A percentile compares a stretch with the other conserved stretches of the same genome.
These are phyloP conservation scores for Lolium multiflorum DNA, from an alignment of 176 grass and related monocot species.

Conservation along the genomic window DNA sequence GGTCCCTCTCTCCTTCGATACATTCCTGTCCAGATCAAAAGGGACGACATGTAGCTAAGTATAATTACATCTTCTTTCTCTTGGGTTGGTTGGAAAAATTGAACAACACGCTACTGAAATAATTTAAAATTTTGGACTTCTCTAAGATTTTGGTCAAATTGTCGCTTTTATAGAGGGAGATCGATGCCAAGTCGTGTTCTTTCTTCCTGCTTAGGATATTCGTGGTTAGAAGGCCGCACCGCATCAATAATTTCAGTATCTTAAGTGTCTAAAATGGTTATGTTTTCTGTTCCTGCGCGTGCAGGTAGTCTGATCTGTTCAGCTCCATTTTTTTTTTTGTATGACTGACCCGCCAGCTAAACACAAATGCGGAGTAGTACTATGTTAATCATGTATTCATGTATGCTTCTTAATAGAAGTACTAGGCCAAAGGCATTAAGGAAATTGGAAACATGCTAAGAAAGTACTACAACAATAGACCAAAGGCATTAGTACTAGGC, in stretches of 20 bases:
- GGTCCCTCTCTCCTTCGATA: slow-evolving; percentile 1
- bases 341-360: too few species aligned
- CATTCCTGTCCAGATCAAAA: slow-evolving; percentile 47
- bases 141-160: background rate
- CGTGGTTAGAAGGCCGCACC: background rate
- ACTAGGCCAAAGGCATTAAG: too few species aligned
- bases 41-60: slow-evolving; percentile 23
- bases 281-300: background rate
- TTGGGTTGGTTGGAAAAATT: slow-evolving; percentile 32
- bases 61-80: background rate
- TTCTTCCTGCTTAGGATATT: background rate
- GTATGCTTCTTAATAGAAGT: too few species aligned
- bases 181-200: background rate
- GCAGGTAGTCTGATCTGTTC: background rate
- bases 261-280: background rate
- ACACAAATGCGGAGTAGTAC: too few species aligned
- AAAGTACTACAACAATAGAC: too few species aligned
- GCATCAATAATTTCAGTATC: slow-evolving; percentile 9
- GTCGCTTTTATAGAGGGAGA: background rate
- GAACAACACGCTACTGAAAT: background rate
- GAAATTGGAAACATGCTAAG: too few species aligned
- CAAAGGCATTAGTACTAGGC: too few species aligned
- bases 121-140: background rate
- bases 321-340: background rate
- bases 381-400: too few species aligned